These are phyloP conservation scores for Ascosphaera acerosa DNA, from an alignment of 2,329 filamentous ascomycete genomes.

Conservation along the genomic window DNA sequence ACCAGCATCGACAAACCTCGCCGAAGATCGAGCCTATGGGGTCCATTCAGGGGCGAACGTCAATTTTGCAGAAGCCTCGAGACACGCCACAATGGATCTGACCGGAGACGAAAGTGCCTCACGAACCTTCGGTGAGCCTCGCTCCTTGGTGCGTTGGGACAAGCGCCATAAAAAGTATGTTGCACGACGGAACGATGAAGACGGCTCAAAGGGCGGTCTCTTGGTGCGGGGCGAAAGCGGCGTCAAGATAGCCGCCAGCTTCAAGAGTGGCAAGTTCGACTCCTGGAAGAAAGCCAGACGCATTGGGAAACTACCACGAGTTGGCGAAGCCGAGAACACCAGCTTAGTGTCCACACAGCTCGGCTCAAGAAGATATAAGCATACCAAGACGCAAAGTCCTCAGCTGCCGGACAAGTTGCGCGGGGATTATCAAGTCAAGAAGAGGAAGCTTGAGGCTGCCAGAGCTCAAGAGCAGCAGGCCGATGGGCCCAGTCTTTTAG, in stretches of 20 bases:
- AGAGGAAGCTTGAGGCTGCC: slow-evolving; percentile 70
- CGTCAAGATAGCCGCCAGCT: slow-evolving; percentile 83
- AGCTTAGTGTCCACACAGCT: slow-evolving; percentile 7
- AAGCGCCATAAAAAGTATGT: slow-evolving; percentile 95
- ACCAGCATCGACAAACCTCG: slow-evolving; percentile 52
- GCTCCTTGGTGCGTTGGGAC: slow-evolving; percentile 75
- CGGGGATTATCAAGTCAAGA: slow-evolving; percentile 72
- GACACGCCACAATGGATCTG: slow-evolving; percentile 74
- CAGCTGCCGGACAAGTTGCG: slow-evolving; percentile 83
- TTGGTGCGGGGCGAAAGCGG: slow-evolving; percentile 77
- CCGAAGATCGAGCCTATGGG: slow-evolving; percentile 79
- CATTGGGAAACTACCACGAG: slow-evolving; percentile 48
- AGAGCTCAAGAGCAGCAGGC: slow-evolving; percentile 34
- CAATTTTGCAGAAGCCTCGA: slow-evolving; percentile 73
- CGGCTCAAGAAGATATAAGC: slow-evolving; percentile 42
- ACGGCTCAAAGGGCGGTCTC: slow-evolving; percentile 51
- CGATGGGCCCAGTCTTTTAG: slow-evolving; percentile 5
- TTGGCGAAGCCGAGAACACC: slow-evolving; percentile 51
- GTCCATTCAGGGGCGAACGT: slow-evolving; percentile 55
- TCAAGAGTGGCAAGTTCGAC: slow-evolving; percentile 84
- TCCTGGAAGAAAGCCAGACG: slow-evolving; percentile 74
- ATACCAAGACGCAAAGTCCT: slow-evolving; percentile 67
- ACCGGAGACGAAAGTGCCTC: slow-evolving; percentile 55
- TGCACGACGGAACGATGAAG: slow-evolving; percentile 70
- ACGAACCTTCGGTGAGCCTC: slow-evolving; percentile 53